Conservation (phyloP, 2,329 filamentous ascomycete genomes). For the Colletotrichum sp. region DNA sequence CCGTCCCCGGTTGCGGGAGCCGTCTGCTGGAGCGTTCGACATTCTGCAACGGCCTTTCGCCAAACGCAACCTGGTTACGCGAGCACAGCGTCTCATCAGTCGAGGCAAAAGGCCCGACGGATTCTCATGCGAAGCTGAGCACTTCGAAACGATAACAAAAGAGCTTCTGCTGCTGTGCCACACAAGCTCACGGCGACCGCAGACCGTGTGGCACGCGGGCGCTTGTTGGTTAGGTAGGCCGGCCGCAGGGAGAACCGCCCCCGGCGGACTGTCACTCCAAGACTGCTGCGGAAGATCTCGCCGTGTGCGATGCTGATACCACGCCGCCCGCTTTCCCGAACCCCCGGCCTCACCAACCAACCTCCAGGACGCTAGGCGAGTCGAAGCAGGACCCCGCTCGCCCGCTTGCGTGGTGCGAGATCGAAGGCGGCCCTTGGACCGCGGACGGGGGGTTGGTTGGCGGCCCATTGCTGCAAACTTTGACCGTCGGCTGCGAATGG, state of each 20-base stretch:
- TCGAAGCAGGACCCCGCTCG: not conserved
- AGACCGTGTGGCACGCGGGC: not conserved
- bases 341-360: not conserved
- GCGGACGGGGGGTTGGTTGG: not conserved
- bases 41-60: not conserved
- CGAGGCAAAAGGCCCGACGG: not conserved
- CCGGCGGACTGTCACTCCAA: not conserved
- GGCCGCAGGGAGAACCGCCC: not conserved
- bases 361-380: not conserved
- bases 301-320: not conserved
- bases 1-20: not conserved
- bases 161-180: not conserved
- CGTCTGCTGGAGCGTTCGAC: not conserved
- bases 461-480: not conserved
- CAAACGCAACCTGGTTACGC: not conserved
- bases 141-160: not conserved
- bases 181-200: not conserved
- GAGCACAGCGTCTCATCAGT: not conserved
- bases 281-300: not conserved
- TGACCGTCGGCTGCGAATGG: not conserved
- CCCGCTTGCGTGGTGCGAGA: not conserved
- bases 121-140: not conserved
- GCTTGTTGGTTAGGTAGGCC: not conserved
- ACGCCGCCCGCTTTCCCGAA: conserved; percentile 2
- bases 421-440: not conserved